Base-by-base conservation (phyloP, 2,329 filamentous ascomycete species). In the Apiospora rasikravindrae region DNA sequence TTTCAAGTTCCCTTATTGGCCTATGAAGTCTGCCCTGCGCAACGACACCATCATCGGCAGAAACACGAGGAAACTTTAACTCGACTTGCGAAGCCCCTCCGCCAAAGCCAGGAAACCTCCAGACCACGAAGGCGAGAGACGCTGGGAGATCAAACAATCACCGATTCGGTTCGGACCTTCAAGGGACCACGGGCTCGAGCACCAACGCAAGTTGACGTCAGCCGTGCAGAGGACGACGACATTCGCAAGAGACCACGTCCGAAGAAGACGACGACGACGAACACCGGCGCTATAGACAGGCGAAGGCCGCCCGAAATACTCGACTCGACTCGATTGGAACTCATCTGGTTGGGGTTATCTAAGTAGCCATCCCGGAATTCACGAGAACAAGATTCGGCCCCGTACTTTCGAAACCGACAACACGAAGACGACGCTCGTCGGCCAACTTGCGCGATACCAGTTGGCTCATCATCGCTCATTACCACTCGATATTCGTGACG, bases 1-100 rank as follows among this genome's bases (percentile, higher is more conserved):
- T 71, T 73, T 73, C 72, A 73, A 68, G 42, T 73, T 68, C 57
- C 72, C 72, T 64, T 73, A 73, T 71, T 71, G 72, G 70, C 70
- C 67, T 73, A 70, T 67, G n/a, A 42, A 51, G 68, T 42, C 68
- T 61, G 64, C 44, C 24, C 66, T 70, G 53, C 67, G 53, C 40
- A 47, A 70, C 69, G 40, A 70, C 69, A 47, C 53, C 40, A 44
- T 47, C 45, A 45, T 40, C 40, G 49, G 40, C 69, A 49, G 51
- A 70, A 66, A 64, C 67, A 73, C 68, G 53, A 45, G 68, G 67
- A 29, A 57, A 66, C 70, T 61, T 47, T 47, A 57, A 57, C 45
- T 69, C 47, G 37, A 57, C 49, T 37, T 64, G 57, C 33, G 57
- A 64, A 64, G 22, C 16, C 57, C 57, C 29, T n/a, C 33, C 57